Evolutionary conservation across 768 basidiomycete species (phyloP), one percentile per base, ranked within the genome.

Genomic region (Naganishia vaughanmartiniae): DNA sequence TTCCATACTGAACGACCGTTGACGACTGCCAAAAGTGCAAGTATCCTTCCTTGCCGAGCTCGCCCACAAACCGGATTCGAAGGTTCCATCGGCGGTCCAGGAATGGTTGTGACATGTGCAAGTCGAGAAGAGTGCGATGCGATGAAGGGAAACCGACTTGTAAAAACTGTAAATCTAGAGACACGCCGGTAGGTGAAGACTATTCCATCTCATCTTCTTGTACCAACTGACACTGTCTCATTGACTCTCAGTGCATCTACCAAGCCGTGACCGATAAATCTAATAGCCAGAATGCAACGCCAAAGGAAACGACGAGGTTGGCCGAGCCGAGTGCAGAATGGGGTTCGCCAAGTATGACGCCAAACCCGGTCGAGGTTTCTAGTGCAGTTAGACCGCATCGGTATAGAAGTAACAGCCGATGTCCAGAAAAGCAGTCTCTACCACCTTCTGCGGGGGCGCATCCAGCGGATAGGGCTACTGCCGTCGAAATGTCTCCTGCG

Each of bases 71-170:
- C 15, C 31, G 66, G 33, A 39, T 67, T 10, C 26, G 66, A 14
- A 67, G 53, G 39, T 54, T 54, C 54, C 66, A 67, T 55, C 51
- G 36, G 26, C 46, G 66, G n/a, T 67, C 66, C 9, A 55, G 51
- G 31, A 54, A 53, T 42, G 66, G 66, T 4, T 67, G 66, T 39
- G 51, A 53, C 7, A 67, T 39, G 24, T 67, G 66, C 54, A 53
- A 54, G 36, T 19, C 66, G 14, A 34, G 66, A 19, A 34, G 66
- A 33, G 66, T 67, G 11, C 30, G 54, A 2, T 67, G 66, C 55
- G 66, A 67, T 28, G 66, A 67, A 53, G 30, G 4, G 31, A 39
- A 54, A 54, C 66, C 66, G 66, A 19, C 42, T 30, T 67, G 66
- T 26, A 34, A 33, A 36, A 58, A 58, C 34, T 58, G 57, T 24